Base-by-base conservation (phyloP, 2,329 filamentous ascomycete genomes). In the Diaporthe vaccinii region DNA sequence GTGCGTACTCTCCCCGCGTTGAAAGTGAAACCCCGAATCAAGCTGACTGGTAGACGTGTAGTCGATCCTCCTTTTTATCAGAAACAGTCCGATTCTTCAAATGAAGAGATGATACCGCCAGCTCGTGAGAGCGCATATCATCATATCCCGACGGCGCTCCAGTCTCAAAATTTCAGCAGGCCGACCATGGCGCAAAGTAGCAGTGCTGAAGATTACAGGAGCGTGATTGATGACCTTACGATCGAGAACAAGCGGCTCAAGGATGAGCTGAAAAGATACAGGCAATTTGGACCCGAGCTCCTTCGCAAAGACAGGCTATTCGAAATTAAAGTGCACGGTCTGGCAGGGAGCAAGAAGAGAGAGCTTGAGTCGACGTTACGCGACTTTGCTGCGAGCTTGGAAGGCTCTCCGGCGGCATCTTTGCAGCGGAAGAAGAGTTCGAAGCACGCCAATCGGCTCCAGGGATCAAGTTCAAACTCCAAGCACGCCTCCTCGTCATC, bases 141-240 rank as follows among this genome's bases (percentile, higher is more conserved):
- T 5, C 82, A 78, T 36, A 75, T 78, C 0, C 78, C 70, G 22
- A 44, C 73, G 12, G 39, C 46, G 7, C 55, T 71, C 28, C 57
- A 59, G 9, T 68, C 59, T 31, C 59, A 67, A 22, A 34, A 58
- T 22, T 55, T 61, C 6, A 55, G 46, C 25, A 68, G 67, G 67
- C 75, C 73, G 8, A 74, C 80, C 10, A 75, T 62, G 75, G 84
- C 84, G 3, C 89, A 83, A 28, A 90, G 84, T 80, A 94, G 91
- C 80, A 93, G 92, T 69, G 91, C 90, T 39, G 94, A 94, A 74
- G 94, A 96, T 74, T 96, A 92, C 76, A 89, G 95, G 62, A 93
- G 93, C 78, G 94, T 98, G 22, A 97, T 98, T 65, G 95, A 98
- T 79, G 95, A 98, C 81, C 84, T 98, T 75, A 98, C 95, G 0